Evolutionary conservation across 1,139 yeast species (phyloP).

Genomic region (Debaryomycetaceae sp.): DNA sequence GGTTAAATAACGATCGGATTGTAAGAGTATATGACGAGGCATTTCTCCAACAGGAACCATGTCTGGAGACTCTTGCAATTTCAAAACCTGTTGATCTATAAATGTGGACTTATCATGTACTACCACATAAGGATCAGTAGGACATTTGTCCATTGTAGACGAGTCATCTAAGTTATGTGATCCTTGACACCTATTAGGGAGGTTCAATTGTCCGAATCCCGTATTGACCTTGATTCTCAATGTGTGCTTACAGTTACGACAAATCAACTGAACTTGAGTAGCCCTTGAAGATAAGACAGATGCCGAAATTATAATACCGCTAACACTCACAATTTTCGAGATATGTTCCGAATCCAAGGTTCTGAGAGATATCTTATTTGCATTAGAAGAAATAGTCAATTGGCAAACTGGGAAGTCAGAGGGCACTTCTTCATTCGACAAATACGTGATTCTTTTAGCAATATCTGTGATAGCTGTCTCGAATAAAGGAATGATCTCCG

Average conservation of each 20-base stretch:
- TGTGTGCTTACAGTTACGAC: slow-evolving; percentile 85
- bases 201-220: slow-evolving; percentile 74
- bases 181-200: slow-evolving; percentile 76
- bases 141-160: slow-evolving; percentile 65
- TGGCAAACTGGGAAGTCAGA: slow-evolving; percentile 76
- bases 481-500: slow-evolving; percentile 84
- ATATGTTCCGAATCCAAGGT: slow-evolving; percentile 85
- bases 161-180: slow-evolving; percentile 47
- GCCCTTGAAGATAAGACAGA: slow-evolving; percentile 89
- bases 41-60: slow-evolving; percentile 98
- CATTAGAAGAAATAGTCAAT: slow-evolving; percentile 69
- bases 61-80: slow-evolving; percentile 94
- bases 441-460: slow-evolving; percentile 73
- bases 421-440: slow-evolving; percentile 55
- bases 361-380: slow-evolving; percentile 72
- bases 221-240: slow-evolving; percentile 61
- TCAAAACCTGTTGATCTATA: slow-evolving; percentile 91
- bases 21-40: slow-evolving; percentile 90
- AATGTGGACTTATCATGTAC: slow-evolving; percentile 91
- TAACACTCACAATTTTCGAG: slow-evolving; percentile 82
- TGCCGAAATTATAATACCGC: slow-evolving; percentile 92
- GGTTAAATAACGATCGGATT: slow-evolving; percentile 86
- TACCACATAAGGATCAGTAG: slow-evolving; percentile 87
- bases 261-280: slow-evolving; percentile 76
- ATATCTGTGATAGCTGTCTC: slow-evolving; percentile 89